Base-by-base conservation (phyloP, 2,329 filamentous ascomycete species). In the Arthroderma sp. region DNA sequence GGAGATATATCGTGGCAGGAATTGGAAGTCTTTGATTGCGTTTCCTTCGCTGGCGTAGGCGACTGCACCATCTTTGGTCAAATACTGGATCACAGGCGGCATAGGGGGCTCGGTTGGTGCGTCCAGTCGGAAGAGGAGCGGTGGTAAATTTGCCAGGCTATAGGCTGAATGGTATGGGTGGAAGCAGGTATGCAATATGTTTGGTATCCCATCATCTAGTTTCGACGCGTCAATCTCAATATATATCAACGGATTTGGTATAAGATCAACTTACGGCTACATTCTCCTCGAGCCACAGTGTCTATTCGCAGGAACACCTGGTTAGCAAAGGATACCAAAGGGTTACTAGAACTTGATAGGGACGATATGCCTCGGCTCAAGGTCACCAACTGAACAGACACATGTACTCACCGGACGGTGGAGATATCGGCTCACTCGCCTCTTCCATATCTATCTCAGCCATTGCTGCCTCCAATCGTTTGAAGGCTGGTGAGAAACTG, bases 1-100 rank as follows among this genome's bases (percentile, higher is more conserved):
- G 21, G 66, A 63, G 54, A 69, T 68, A 55, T 66, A 66, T 4
- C 64, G 61, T 5, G 67, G 67, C 1, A 69, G 60, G 56, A 68
- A 66, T 0, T 56, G 37, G 54, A 67, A 68, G 54, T 63, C 54
- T 39, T 63, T 61, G 19, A 69, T 56, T 7, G 61, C 58, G 15
- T 51, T 54, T 9, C 59, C 61, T 6, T 63, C 54, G 23, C 49
- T 47, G 39, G 62, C 61, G 8, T 17, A 55, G 6, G 60, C 59
- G 6, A 55, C n/a, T 11, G 51, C 31, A 9, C 59, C 60, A 54
- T 64, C 60, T 43, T 19, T 17, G 15, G 7, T 64, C 64, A n/a
- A 61, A 19, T 13, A 66, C 52, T 7, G 39, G 4, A 9, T 33
- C 2, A 31, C 43, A 25, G 33, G 19, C 2, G 15, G 13, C 17